phyloP scores from a whole-genome alignment of 768 basidiomycete genomes.

The Pleurotus tuber-regium region DNA sequence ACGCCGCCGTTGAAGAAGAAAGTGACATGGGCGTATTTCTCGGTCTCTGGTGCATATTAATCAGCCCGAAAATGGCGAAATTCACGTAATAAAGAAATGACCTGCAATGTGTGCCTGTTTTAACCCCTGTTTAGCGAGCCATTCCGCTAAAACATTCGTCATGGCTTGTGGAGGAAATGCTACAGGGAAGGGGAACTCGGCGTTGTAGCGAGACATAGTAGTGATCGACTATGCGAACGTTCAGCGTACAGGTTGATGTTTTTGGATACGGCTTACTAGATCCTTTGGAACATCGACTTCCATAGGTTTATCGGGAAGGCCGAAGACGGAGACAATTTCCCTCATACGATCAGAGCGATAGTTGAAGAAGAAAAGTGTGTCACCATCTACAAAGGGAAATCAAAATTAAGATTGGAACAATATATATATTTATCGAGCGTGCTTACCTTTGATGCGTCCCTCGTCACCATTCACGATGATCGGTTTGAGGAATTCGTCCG shows the following conservation, averaged over 20 bases:
- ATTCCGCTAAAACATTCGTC: conserved; percentile 94
- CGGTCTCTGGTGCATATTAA: conserved; percentile 61
- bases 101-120: conserved; percentile 90
- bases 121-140: conserved; percentile 73
- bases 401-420: background rate
- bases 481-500: conserved; percentile 95
- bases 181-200: conserved; percentile 83
- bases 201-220: conserved; percentile 93
- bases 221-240: conserved; percentile 61
- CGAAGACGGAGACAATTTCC: conserved; percentile 82
- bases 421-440: background rate
- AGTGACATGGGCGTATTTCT: conserved; percentile 96
- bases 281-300: conserved; percentile 79
- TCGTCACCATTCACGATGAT: conserved; percentile 82
- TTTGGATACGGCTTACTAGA: conserved; percentile 48
- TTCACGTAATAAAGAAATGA: too few species aligned
- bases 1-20: conserved; percentile 99
- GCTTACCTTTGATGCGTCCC: conserved; percentile 76
- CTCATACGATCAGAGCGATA: conserved; percentile 97
- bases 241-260: background rate
- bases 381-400: conserved; percentile 53
- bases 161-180: conserved; percentile 94
- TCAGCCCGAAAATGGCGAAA: conserved; percentile 6
- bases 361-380: conserved; percentile 96
- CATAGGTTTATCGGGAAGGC: conserved; percentile 78